These are phyloP conservation scores for Linum trigynum DNA, from an alignment of 345 rosid genomes.

Conservation along the genomic window DNA sequence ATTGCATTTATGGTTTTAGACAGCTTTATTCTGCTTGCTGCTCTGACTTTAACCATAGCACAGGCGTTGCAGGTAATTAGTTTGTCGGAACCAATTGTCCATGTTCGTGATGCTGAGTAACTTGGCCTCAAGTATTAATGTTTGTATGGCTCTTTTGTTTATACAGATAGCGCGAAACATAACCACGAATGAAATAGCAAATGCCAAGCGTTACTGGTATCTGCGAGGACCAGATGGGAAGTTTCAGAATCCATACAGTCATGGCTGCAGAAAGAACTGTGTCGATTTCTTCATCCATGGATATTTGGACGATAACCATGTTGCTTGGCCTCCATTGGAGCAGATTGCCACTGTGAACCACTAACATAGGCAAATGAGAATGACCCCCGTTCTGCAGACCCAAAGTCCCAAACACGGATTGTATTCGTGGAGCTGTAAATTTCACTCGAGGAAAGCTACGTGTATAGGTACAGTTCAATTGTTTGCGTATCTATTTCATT, in stretches of 20 bases:
- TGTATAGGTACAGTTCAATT: too few species aligned
- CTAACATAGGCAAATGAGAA: background rate
- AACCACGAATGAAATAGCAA: constrained; percentile 81
- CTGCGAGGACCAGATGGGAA: constrained; percentile 72
- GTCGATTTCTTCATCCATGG: constrained; percentile 64
- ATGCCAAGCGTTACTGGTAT: constrained; percentile 58
- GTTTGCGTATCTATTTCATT: too few species aligned
- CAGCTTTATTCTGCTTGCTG: constrained; percentile 39
- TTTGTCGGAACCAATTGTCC: background rate
- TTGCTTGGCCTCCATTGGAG: constrained; percentile 62
- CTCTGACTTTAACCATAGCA: constrained; percentile 44
- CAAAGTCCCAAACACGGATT: too few species aligned
- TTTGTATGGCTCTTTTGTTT: background rate
- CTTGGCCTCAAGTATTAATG: background rate
- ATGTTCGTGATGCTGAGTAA: background rate
- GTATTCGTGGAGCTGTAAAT: too few species aligned
- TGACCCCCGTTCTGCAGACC: too few species aligned
- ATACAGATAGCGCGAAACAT: constrained; percentile 80
- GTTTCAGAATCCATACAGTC: constrained; percentile 86
- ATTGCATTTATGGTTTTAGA: constrained; percentile 56
- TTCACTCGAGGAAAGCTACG: too few species aligned
- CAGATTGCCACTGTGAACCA: constrained; percentile 32
- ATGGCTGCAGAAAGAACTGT: constrained; percentile 82
- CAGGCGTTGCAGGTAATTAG: constrained; percentile 69
- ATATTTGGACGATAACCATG: constrained; percentile 58